Conservation (phyloP, 2,329 filamentous ascomycete species). For the Fusarium domesticum region DNA sequence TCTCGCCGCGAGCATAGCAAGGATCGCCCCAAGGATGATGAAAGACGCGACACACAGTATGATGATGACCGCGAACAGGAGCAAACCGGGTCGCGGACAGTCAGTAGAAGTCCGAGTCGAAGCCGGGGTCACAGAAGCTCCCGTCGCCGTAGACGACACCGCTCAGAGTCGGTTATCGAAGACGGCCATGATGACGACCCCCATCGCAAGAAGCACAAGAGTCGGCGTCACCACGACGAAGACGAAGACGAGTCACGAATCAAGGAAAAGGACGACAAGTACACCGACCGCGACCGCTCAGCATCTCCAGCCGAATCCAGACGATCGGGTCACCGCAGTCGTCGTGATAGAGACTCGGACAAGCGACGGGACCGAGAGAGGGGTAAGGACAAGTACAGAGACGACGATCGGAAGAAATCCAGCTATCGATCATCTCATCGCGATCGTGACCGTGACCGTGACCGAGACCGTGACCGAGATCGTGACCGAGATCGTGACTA, state of each 20-base stretch:
- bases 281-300: conserved; percentile 60
- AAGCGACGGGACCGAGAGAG: conserved; percentile 44
- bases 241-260: conserved; percentile 44
- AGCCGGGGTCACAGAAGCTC: conserved; percentile 47
- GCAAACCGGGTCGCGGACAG: conserved; percentile 32
- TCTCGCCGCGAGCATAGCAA: conserved; percentile 36
- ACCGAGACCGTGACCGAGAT: conserved; percentile 4
- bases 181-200: conserved; percentile 45
- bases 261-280: conserved; percentile 39
- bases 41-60: conserved; percentile 23
- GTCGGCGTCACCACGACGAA: conserved; percentile 41
- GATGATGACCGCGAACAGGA: conserved; percentile 21
- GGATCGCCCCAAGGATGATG: conserved; percentile 31
- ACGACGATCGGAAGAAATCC: conserved; percentile 43
- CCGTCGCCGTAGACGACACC: conserved; percentile 52
- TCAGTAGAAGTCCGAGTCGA: conserved; percentile 36
- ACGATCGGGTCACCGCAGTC: conserved; percentile 58
- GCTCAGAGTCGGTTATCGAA: conserved; percentile 51
- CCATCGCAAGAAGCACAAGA: conserved; percentile 51
- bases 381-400: conserved; percentile 40
- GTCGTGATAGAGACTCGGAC: conserved; percentile 52
- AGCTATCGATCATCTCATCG: conserved; percentile 21
- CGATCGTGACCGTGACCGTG: conserved; percentile 42
- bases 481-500: conserved; percentile 41
- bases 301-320: conserved; percentile 60